These are phyloP conservation scores for Dactylis glomerata DNA, from an alignment of 176 grass and related monocot genomes.

Conservation along the genomic window DNA sequence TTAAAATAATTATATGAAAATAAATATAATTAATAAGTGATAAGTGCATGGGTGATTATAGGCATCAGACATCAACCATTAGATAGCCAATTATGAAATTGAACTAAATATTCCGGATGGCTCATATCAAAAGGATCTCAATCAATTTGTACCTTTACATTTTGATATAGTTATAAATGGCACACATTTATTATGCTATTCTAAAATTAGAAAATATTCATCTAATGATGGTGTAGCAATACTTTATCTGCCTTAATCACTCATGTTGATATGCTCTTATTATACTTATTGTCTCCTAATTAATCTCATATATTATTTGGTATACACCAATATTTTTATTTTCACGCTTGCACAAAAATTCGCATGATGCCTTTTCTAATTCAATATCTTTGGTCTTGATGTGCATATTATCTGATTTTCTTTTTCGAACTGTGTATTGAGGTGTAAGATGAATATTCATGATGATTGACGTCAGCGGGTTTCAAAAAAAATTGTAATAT, in stretches of 20 bases:
- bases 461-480: background rate
- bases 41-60: background rate
- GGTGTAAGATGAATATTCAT: background rate
- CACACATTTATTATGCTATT: background rate
- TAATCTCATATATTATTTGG: background rate
- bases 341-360: background rate
- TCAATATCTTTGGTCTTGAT: background rate
- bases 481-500: background rate
- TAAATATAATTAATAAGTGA: background rate
- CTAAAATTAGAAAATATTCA: background rate
- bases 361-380: background rate
- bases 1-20: background rate
- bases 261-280: background rate
- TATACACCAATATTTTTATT: background rate
- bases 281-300: background rate
- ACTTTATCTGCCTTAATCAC: background rate
- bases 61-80: background rate
- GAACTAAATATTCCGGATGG: background rate
- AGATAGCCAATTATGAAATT: background rate
- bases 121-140: background rate
- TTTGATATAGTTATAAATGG: background rate
- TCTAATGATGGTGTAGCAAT: background rate
- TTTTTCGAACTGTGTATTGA: no score
- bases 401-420: no score
- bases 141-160: background rate